Percentiles rank a stretch among this genome's conserved stretches.
These are phyloP conservation scores for Eucalyptus marginata DNA, from an alignment of 345 rosid genomes.

Conservation along the genomic window DNA sequence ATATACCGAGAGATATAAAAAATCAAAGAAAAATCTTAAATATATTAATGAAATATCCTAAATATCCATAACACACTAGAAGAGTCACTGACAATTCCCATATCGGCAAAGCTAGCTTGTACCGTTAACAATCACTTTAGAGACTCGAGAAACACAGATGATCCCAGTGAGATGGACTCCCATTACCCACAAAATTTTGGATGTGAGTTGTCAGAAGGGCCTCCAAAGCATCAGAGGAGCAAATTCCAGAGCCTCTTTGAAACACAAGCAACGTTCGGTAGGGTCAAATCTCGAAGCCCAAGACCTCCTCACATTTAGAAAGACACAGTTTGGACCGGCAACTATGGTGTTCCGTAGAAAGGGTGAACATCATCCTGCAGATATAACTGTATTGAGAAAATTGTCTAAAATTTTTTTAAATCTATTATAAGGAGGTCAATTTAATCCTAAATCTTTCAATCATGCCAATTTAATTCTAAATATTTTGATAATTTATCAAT, in stretches of 20 bases:
- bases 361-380: neutral
- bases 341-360: neutral
- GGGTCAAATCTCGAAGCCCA: neutral
- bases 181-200: neutral
- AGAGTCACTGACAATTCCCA: neutral
- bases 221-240: neutral
- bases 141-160: neutral
- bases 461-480: accelerated
- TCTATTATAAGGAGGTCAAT: accelerated
- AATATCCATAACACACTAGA: neutral
- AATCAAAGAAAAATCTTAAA: neutral
- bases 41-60: neutral
- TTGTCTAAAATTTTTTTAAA: too few species aligned
- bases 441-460: accelerated
- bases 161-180: neutral
- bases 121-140: neutral
- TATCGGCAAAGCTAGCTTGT: neutral
- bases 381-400: accelerated
- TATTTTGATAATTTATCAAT: too few species aligned
- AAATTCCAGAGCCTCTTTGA: neutral
- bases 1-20: neutral
- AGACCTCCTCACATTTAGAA: neutral
- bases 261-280: neutral
- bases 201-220: neutral
- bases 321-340: neutral